phyloP scores from a whole-genome alignment of 2,329 filamentous ascomycete genomes.

The Penicillium sp. region DNA sequence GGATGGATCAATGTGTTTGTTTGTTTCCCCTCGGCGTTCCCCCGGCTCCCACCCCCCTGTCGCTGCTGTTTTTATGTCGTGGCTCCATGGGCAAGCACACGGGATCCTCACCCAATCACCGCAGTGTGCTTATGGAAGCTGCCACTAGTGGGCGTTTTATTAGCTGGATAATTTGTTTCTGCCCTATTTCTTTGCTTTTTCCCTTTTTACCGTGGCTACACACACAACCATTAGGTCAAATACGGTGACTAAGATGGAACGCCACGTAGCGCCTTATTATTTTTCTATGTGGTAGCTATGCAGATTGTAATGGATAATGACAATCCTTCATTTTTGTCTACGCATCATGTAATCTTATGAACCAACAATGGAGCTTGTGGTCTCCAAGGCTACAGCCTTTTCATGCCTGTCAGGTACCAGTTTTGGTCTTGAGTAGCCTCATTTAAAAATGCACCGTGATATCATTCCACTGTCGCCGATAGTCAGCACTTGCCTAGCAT shows the following conservation, averaged over 20 bases:
- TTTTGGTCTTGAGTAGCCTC: slow-evolving; percentile 4
- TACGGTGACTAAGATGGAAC: background rate
- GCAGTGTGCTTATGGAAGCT: slow-evolving; percentile 1
- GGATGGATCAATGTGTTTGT: background rate
- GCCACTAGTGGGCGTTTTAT: slow-evolving; percentile 7
- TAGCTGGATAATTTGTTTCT: slow-evolving; percentile 4
- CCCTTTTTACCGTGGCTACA: background rate
- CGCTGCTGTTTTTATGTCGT: background rate
- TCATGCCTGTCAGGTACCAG: slow-evolving; percentile 18
- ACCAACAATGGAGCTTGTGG: background rate
- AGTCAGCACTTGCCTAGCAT: background rate
- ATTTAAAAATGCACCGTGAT: slow-evolving; percentile 21
- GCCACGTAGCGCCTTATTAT: background rate
- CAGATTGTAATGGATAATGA: slow-evolving; percentile 21
- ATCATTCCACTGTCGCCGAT: slow-evolving; percentile 9
- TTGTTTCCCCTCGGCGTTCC: background rate
- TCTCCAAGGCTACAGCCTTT: background rate
- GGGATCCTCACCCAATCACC: background rate
- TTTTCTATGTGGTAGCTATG: slow-evolving; percentile 9
- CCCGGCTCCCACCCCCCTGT: background rate
- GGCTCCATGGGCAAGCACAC: background rate
- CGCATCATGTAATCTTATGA: background rate
- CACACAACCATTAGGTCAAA: background rate
- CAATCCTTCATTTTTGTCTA: slow-evolving; percentile 3
- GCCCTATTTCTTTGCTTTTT: slow-evolving; percentile 6